Conservation (phyloP, 1,139 yeast genomes). For the Nakaseomyces kungkrabaensis region DNA sequence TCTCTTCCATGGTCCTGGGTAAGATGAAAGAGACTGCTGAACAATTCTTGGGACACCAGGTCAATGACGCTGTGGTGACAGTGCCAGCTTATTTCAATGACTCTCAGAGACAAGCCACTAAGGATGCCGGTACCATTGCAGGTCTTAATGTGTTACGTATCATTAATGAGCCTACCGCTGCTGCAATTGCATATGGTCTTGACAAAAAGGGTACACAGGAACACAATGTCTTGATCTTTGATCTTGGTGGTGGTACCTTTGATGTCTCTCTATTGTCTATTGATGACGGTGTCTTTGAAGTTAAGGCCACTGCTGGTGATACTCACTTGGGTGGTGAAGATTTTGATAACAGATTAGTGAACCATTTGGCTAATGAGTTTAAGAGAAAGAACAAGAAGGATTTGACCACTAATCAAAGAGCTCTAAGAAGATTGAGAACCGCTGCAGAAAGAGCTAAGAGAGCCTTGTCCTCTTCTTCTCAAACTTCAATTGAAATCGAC, state of each 20-base stretch:
- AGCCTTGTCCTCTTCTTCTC: slow-evolving; percentile 93
- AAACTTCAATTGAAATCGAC: slow-evolving; percentile 94
- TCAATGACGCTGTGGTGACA: slow-evolving; percentile 89
- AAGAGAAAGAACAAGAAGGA: slow-evolving; percentile 94
- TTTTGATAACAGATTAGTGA: slow-evolving; percentile 93
- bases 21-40: slow-evolving; percentile 93
- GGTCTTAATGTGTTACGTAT: slow-evolving; percentile 86
- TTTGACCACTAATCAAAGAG: slow-evolving; percentile 86
- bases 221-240: slow-evolving; percentile 83
- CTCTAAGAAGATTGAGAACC: slow-evolving; percentile 96
- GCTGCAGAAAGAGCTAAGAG: slow-evolving; percentile 99
- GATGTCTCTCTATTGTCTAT: slow-evolving; percentile 93
- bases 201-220: slow-evolving; percentile 87
- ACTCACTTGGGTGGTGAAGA: slow-evolving; percentile 99
- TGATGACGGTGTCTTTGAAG: slow-evolving; percentile 99
- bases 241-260: slow-evolving; percentile 93
- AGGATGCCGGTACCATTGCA: slow-evolving; percentile 91
- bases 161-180: slow-evolving; percentile 93
- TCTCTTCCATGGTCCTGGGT: slow-evolving; percentile 81
- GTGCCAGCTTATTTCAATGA: slow-evolving; percentile 95
- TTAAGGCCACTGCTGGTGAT: slow-evolving; percentile 99
- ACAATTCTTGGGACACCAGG: slow-evolving; percentile 80
- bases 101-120: slow-evolving; percentile 94
- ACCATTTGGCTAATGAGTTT: slow-evolving; percentile 90
- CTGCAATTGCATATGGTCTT: slow-evolving; percentile 91